phyloP scores from a whole-genome alignment of 148 eudicot species.

The Rhododendron vialii region DNA sequence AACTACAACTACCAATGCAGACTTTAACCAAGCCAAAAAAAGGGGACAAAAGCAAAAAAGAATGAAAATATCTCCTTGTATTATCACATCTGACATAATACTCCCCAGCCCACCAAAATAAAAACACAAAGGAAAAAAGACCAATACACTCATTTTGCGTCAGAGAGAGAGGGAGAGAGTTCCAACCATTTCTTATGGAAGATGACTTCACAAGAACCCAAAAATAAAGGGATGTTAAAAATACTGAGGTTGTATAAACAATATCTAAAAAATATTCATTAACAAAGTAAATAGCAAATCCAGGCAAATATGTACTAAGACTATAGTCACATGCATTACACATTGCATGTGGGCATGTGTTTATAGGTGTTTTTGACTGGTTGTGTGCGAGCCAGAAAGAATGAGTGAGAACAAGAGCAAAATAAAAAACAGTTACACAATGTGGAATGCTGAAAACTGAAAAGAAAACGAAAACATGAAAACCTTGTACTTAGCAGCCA shows the following conservation, averaged over 20 bases:
- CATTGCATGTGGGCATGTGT: not conserved
- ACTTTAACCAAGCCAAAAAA: not conserved
- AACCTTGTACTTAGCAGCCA: constrained; percentile 94
- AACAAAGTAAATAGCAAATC: not conserved
- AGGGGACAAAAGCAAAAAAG: not conserved
- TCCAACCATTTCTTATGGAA: not conserved
- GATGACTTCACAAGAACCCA: not conserved
- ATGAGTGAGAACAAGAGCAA: not conserved
- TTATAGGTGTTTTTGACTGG: not conserved
- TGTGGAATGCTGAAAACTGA: not conserved
- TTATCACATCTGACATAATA: not conserved
- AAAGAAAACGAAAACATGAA: not conserved
- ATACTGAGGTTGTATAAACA: not conserved
- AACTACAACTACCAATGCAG: not conserved
- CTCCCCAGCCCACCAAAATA: not conserved
- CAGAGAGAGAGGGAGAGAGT: not conserved
- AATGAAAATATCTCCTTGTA: not conserved
- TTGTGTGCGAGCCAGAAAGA: not conserved
- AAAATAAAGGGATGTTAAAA: not conserved
- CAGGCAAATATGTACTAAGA: not conserved
- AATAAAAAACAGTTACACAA: not conserved
- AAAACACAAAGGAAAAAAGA: not conserved
- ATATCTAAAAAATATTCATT: not conserved
- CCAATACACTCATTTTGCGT: not conserved
- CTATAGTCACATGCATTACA: not conserved